Percentiles rank a stretch among this genome's conserved stretches.
Evolutionary conservation across 768 basidiomycete genomes (phyloP).

Genomic region (Calocera viscosa): DNA sequence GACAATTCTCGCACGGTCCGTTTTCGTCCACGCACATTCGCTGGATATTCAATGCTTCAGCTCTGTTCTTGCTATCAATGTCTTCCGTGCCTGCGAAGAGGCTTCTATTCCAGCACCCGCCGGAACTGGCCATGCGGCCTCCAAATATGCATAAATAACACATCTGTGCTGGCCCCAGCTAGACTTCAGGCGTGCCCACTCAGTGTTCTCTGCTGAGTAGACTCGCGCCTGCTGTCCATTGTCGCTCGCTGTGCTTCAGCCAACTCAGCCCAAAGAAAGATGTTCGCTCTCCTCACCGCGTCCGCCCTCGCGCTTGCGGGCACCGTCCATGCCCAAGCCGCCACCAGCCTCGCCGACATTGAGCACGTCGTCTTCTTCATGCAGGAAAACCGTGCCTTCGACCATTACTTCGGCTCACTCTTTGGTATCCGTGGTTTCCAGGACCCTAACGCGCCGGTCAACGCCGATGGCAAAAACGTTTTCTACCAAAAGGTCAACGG

Average conservation of each 20-base stretch:
- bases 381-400: slow-evolving; percentile 20
- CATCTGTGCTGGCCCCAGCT: not conserved
- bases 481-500: slow-evolving; percentile 14
- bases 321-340: not conserved
- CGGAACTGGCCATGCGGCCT: not conserved
- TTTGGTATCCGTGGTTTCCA: slow-evolving; percentile 16
- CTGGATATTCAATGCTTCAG: not conserved
- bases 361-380: slow-evolving; percentile 19
- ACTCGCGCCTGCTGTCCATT: not conserved
- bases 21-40: not conserved
- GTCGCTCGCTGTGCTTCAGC: not conserved
- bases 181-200: not conserved
- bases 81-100: not conserved
- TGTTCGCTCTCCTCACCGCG: not conserved
- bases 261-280: not conserved
- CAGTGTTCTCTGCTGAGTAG: not conserved
- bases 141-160: not conserved
- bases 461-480: slow-evolving; percentile 10
- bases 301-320: not conserved
- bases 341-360: slow-evolving; percentile 9
- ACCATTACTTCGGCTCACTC: slow-evolving; percentile 17
- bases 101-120: not conserved
- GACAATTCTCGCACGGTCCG: too few species aligned
- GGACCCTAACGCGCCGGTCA: slow-evolving; percentile 15
- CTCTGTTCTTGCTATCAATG: not conserved